These are phyloP conservation scores for Nakazawaea siamensis DNA, from an alignment of 805 yeast species.

Conservation along the genomic window DNA sequence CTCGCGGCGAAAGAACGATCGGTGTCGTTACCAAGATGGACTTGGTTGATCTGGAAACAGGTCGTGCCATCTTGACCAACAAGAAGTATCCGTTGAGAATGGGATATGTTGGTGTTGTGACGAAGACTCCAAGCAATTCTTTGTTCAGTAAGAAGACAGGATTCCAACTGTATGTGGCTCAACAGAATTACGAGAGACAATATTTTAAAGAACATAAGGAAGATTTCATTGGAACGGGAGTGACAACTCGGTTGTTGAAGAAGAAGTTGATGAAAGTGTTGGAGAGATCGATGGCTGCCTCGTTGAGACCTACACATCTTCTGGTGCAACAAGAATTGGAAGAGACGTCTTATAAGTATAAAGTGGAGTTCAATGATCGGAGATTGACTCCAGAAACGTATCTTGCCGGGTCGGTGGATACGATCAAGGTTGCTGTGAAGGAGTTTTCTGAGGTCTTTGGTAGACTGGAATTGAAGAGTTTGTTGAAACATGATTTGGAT, in stretches of 20 bases:
- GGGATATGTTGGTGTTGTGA: conserved; percentile 99
- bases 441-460: conserved; percentile 80
- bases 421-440: conserved; percentile 77
- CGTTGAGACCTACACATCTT: conserved; percentile 78
- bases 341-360: conserved; percentile 85
- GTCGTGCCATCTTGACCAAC: conserved; percentile 61
- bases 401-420: conserved; percentile 84
- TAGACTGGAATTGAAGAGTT: conserved; percentile 69
- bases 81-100: conserved; percentile 81
- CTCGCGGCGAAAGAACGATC: conserved; percentile 89
- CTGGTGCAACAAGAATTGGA: conserved; percentile 87
- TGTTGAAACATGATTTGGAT: conserved; percentile 78
- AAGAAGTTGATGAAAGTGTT: conserved; percentile 77
- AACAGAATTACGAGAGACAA: conserved; percentile 54
- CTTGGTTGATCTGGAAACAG: conserved; percentile 71
- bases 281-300: conserved; percentile 85
- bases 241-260: conserved; percentile 70
- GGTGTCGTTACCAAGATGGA: conserved; percentile 96
- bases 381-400: conserved; percentile 91
- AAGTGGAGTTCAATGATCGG: conserved; percentile 94
- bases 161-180: conserved; percentile 57
- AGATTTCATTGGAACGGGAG: conserved; percentile 53
- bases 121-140: conserved; percentile 55
- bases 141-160: conserved; percentile 49
- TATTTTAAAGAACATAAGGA: conserved; percentile 61